phyloP scores from a whole-genome alignment of 306 rosid species.

The Dicorynia guianensis region DNA sequence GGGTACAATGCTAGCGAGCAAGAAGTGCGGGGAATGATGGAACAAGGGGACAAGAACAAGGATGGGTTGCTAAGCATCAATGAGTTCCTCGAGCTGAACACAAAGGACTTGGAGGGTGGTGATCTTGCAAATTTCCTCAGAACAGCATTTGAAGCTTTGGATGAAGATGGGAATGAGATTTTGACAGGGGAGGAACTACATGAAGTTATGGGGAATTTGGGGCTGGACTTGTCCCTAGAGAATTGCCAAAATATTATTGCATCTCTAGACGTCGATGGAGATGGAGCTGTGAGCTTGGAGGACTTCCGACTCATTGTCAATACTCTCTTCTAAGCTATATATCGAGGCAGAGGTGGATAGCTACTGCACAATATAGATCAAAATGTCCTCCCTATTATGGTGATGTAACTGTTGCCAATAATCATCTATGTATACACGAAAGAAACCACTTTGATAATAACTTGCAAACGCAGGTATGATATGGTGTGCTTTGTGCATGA shows the following conservation, averaged over 20 bases:
- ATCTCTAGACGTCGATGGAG: constrained; percentile 73
- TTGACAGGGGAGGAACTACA: constrained; percentile 65
- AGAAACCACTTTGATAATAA: no score
- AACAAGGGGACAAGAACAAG: constrained; percentile 51
- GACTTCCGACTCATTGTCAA: constrained; percentile 64
- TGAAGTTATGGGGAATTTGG: constrained; percentile 53
- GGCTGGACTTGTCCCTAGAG: constrained; percentile 47
- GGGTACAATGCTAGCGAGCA: constrained; percentile 65
- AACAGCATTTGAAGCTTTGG: constrained; percentile 56
- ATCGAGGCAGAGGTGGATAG: no score
- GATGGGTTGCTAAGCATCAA: constrained; percentile 50
- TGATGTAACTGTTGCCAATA: no score
- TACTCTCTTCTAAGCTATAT: constrained; percentile 46
- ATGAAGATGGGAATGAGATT: constrained; percentile 53
- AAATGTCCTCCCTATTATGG: no score
- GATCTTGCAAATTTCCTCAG: constrained; percentile 46
- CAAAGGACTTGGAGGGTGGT: constrained; percentile 61
- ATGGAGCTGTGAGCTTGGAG: constrained; percentile 70
- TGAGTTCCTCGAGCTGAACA: constrained; percentile 61
- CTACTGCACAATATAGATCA: no score
- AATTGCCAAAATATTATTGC: constrained; percentile 63
- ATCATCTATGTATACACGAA: no score
- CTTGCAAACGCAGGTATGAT: no score
- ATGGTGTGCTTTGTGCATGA: no score
- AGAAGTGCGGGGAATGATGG: constrained; percentile 72